These are phyloP conservation scores for Elasticomyces elasticus DNA, from an alignment of 495 filamentous ascomycete genomes.

Conservation along the genomic window DNA sequence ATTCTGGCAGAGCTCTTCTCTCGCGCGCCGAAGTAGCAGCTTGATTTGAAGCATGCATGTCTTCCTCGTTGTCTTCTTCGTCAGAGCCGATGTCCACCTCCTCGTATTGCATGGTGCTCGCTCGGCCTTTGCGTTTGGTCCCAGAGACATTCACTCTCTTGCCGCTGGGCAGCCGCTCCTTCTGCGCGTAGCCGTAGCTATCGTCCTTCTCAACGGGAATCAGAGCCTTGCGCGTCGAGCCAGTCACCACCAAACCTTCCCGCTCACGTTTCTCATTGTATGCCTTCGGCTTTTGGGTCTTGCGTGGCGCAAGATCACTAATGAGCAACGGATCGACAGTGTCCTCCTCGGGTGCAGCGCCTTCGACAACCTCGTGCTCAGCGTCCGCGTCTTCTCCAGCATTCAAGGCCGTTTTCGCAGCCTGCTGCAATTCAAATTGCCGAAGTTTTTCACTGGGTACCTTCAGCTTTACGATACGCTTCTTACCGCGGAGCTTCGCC, in stretches of 20 bases:
- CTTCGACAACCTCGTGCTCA: slow-evolving; percentile 14
- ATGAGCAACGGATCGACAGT: slow-evolving; percentile 3
- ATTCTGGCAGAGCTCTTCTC: slow-evolving; percentile 5
- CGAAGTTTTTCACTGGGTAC: slow-evolving; percentile 8
- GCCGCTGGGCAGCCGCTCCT: slow-evolving; percentile 5
- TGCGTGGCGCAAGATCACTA: slow-evolving; percentile 19
- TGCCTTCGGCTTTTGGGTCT: slow-evolving; percentile 1
- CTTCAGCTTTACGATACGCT: slow-evolving; percentile 27
- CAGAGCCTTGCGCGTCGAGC: slow-evolving; percentile 13
- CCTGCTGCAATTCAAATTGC: slow-evolving; percentile 13
- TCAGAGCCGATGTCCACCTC: slow-evolving; percentile 19
- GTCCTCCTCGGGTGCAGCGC: slow-evolving; percentile 1
- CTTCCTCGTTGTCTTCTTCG: background rate
- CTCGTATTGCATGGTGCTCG: slow-evolving; percentile 9
- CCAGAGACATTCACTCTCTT: background rate
- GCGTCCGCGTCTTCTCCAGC: slow-evolving; percentile 14
- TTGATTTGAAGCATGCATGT: background rate
- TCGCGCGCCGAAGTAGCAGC: background rate
- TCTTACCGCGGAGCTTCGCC: slow-evolving; percentile 29
- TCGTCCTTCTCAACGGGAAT: slow-evolving; percentile 23
- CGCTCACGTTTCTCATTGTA: slow-evolving; percentile 12
- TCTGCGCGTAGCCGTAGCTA: slow-evolving; percentile 9
- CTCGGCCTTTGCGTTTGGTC: background rate
- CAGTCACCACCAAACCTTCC: slow-evolving; percentile 9
- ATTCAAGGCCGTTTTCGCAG: slow-evolving; percentile 11